Evolutionary conservation across 2,329 filamentous ascomycete species (phyloP).

Genomic region (Calonectria honghensis): DNA sequence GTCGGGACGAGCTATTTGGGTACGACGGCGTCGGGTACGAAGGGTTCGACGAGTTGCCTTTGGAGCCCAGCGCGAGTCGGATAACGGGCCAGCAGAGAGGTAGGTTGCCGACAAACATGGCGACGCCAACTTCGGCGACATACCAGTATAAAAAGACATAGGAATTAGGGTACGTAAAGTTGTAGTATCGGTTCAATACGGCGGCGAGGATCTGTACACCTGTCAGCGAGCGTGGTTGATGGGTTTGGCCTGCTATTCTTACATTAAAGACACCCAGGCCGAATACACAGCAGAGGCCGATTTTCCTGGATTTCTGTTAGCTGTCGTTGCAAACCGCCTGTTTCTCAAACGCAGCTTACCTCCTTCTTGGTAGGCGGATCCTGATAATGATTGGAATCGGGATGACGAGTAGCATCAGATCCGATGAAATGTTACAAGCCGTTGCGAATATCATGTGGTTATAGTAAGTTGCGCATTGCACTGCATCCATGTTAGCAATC

Average conservation of each 20-base stretch:
- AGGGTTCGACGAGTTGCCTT: conserved; percentile 49
- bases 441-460: conserved; percentile 68
- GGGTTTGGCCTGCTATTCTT: conserved; percentile 1
- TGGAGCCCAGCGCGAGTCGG: conserved; percentile 62
- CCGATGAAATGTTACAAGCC: conserved; percentile 68
- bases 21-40: conserved; percentile 46
- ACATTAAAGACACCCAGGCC: conserved; percentile 71
- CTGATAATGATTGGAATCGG: conserved; percentile 66
- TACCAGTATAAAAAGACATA: conserved; percentile 77
- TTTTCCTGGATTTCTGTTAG: conserved; percentile 62
- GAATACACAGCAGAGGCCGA: conserved; percentile 73
- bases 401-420: conserved; percentile 66
- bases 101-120: conserved; percentile 76
- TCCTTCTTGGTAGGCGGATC: conserved; percentile 60
- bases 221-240: conserved; percentile 12
- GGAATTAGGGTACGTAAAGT: conserved; percentile 74
- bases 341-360: conserved; percentile 24
- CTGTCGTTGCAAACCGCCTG: not conserved
- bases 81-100: conserved; percentile 76
- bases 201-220: conserved; percentile 72
- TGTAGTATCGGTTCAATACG: conserved; percentile 77
- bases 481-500: conserved; percentile 44
- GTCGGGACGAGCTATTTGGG: conserved; percentile 46
- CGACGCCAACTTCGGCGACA: conserved; percentile 75
- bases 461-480: conserved; percentile 67